Evolutionary conservation across 495 filamentous ascomycete genomes (phyloP).

Genomic region (Neurospora sp.): DNA sequence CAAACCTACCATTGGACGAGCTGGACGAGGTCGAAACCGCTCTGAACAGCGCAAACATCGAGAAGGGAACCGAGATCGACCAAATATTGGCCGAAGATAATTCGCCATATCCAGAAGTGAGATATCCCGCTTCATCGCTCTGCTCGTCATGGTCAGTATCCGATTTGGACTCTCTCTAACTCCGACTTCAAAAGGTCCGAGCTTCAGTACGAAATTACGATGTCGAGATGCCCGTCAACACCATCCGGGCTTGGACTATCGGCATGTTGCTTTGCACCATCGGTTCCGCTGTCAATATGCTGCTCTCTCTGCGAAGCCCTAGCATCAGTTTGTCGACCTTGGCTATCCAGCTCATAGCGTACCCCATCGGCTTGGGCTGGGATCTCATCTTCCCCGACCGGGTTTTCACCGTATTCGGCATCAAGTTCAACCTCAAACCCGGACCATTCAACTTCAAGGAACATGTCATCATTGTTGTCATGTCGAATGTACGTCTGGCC

Average conservation of each 20-base stretch:
- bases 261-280: conserved; percentile 53
- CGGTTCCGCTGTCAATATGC: conserved; percentile 60
- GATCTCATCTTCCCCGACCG: conserved; percentile 46
- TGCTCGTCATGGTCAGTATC: not conserved
- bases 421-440: conserved; percentile 53
- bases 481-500: conserved; percentile 45
- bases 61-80: conserved; percentile 43
- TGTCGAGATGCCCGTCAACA: conserved; percentile 58
- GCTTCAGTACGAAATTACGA: conserved; percentile 52
- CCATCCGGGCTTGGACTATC: conserved; percentile 62
- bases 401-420: conserved; percentile 46
- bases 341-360: conserved; percentile 60
- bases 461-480: conserved; percentile 67
- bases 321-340: conserved; percentile 56
- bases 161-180: conserved; percentile 6
- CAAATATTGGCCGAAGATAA: conserved; percentile 51
- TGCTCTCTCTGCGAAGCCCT: conserved; percentile 58
- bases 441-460: conserved; percentile 74
- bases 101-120: conserved; percentile 60
- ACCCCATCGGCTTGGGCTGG: conserved; percentile 54
- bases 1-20: conserved; percentile 55
- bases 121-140: conserved; percentile 10
- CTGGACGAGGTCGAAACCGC: conserved; percentile 50
- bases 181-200: conserved; percentile 47
- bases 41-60: conserved; percentile 42